Conservation (phyloP, 441 rosid species). For the Gossypium lobatum region DNA sequence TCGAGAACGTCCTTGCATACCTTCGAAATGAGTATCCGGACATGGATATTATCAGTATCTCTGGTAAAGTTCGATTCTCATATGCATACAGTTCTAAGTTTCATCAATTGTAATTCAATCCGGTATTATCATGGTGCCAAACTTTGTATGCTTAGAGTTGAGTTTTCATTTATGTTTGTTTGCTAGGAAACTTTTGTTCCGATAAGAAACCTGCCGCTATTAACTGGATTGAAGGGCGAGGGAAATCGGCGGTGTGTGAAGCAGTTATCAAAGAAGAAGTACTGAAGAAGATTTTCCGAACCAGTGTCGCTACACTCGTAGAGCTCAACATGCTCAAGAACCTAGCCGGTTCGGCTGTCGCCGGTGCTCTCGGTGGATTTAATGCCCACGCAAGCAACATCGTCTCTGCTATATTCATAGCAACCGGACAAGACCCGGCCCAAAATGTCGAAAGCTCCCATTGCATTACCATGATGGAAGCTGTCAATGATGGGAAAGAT, state of each 20-base stretch:
- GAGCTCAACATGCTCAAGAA: slow-evolving; percentile 95
- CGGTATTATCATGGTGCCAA: neutral
- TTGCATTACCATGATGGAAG: slow-evolving; percentile 95
- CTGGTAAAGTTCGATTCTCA: slow-evolving; percentile 34
- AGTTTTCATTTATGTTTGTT: neutral
- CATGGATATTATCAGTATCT: slow-evolving; percentile 79
- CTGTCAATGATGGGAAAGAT: slow-evolving; percentile 71
- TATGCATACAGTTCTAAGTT: neutral
- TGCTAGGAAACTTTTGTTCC: slow-evolving; percentile 68
- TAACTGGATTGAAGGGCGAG: slow-evolving; percentile 93
- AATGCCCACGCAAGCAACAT: slow-evolving; percentile 94
- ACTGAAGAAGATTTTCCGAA: slow-evolving; percentile 66
- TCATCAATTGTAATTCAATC: neutral
- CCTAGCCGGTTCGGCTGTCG: slow-evolving; percentile 77
- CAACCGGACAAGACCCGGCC: slow-evolving; percentile 96
- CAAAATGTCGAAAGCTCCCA: slow-evolving; percentile 93
- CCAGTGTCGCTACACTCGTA: slow-evolving; percentile 51
- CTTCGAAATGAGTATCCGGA: slow-evolving; percentile 72
- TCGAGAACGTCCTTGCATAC: slow-evolving; percentile 76
- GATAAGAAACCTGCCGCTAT: slow-evolving; percentile 94
- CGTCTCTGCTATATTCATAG: slow-evolving; percentile 77
- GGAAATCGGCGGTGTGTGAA: slow-evolving; percentile 89
- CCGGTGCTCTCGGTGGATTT: slow-evolving; percentile 89
- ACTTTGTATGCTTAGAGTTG: neutral
- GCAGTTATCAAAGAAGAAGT: slow-evolving; percentile 70